phyloP scores from a whole-genome alignment of 768 basidiomycete species.

The Trametes sanguinea region DNA sequence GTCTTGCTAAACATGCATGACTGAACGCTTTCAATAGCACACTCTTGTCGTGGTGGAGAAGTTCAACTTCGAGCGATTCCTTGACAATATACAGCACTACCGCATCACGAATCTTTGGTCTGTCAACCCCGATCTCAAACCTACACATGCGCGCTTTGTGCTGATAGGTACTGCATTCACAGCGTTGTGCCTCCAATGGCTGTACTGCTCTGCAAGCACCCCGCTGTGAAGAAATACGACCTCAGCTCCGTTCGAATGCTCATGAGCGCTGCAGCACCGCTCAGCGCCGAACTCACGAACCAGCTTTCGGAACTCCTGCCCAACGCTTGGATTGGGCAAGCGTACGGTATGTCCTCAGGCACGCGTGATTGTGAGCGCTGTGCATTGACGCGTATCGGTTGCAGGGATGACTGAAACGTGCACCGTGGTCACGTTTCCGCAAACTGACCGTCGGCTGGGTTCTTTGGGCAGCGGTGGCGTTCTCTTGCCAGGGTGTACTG shows the following conservation, averaged over 20 bases:
- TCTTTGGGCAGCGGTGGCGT: slow-evolving; percentile 40
- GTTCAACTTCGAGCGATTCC: slow-evolving; percentile 36
- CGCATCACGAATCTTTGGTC: slow-evolving; percentile 37
- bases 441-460: slow-evolving; percentile 25
- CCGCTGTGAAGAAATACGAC: slow-evolving; percentile 42
- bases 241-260: slow-evolving; percentile 41
- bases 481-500: slow-evolving; percentile 47
- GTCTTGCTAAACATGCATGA: not conserved
- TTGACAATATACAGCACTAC: slow-evolving; percentile 38
- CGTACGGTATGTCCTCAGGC: slow-evolving; percentile 48
- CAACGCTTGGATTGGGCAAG: slow-evolving; percentile 55
- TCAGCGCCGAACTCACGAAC: slow-evolving; percentile 51
- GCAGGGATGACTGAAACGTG: slow-evolving; percentile 41
- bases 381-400: not conserved
- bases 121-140: not conserved
- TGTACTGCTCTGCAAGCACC: slow-evolving; percentile 42
- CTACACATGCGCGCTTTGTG: not conserved
- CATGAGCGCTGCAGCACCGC: slow-evolving; percentile 58
- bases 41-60: slow-evolving; percentile 36
- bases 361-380: not conserved
- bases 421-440: slow-evolving; percentile 39
- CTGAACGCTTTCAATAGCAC: slow-evolving; percentile 21
- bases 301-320: slow-evolving; percentile 52
- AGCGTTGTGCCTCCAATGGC: slow-evolving; percentile 40
- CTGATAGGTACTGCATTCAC: not conserved